These are phyloP conservation scores for Solanum piurae DNA, from an alignment of 257 asterid species.

Conservation along the genomic window DNA sequence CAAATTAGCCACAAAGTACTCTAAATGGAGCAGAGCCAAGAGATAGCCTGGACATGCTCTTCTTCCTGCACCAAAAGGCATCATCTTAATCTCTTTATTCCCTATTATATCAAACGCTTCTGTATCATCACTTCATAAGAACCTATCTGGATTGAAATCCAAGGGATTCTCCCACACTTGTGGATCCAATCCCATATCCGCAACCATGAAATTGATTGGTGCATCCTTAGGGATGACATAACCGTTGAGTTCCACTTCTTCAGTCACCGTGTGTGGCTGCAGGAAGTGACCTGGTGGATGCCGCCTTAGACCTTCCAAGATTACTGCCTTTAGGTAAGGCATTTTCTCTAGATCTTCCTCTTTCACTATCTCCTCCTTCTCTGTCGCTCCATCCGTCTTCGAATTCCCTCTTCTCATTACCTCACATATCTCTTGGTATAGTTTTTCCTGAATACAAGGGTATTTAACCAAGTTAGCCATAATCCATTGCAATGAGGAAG, in stretches of 20 bases:
- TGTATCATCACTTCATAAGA: neutral
- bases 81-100: conserved; percentile 22
- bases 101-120: conserved; percentile 10
- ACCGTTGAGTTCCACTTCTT: conserved; percentile 11
- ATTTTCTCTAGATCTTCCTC: conserved; percentile 14
- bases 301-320: conserved; percentile 16
- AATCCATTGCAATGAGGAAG: conserved; percentile 14
- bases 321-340: conserved; percentile 17
- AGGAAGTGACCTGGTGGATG: conserved; percentile 21
- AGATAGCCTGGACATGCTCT: conserved; percentile 15
- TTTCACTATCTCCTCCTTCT: neutral
- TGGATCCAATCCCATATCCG: conserved; percentile 15
- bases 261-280: conserved; percentile 9
- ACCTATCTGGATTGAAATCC: conserved; percentile 20
- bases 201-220: conserved; percentile 7
- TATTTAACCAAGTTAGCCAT: conserved; percentile 21
- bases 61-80: conserved; percentile 23
- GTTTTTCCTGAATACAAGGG: conserved; percentile 10
- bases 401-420: neutral
- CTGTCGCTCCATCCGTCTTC: neutral
- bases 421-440: conserved; percentile 6
- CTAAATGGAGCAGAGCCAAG: conserved; percentile 11
- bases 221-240: conserved; percentile 8
- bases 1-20: conserved; percentile 19
- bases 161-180: conserved; percentile 18